Percentiles rank a stretch among this genome's conserved stretches.
Conservation (phyloP, 345 rosid species). For the Rhizophora mangle region DNA sequence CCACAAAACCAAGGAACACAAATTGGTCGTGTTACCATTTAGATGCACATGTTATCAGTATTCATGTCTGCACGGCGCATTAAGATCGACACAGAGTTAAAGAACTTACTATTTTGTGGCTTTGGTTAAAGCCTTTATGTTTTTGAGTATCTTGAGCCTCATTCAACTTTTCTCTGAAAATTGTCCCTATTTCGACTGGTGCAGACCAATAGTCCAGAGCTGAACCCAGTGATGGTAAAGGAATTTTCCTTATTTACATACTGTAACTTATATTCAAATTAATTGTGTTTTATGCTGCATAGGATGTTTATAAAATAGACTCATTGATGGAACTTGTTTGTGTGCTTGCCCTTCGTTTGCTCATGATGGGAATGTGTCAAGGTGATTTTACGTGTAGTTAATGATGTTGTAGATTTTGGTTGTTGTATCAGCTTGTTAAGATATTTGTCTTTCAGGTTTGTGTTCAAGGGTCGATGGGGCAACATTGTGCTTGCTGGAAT, state of each 20-base stretch:
- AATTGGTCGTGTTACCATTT: background rate
- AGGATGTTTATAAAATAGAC: slow-evolving; percentile 96
- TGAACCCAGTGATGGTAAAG: slow-evolving; percentile 84
- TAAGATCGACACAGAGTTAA: no score
- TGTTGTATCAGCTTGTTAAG: slow-evolving; percentile 1
- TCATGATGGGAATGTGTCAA: slow-evolving; percentile 86
- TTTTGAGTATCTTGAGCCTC: background rate
- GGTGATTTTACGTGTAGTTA: slow-evolving; percentile 33
- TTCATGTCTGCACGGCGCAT: no score
- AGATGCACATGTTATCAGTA: background rate
- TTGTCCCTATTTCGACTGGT: slow-evolving; percentile 46
- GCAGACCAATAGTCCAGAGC: slow-evolving; percentile 87
- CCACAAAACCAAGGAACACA: background rate
- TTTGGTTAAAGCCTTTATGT: background rate
- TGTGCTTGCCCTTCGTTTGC: slow-evolving; percentile 78
- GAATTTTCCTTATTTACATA: slow-evolving; percentile 1
- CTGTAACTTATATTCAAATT: slow-evolving; percentile 9
- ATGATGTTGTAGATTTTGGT: background rate
- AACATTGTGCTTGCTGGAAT: slow-evolving; percentile 92
- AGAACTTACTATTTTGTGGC: background rate
- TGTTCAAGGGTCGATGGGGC: slow-evolving; percentile 98
- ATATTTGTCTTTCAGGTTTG: slow-evolving; percentile 59
- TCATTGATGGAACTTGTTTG: slow-evolving; percentile 90
- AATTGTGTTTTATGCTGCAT: slow-evolving; percentile 30
- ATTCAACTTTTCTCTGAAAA: slow-evolving; percentile 5